These are phyloP conservation scores for Penicillium sp. DNA, from an alignment of 2,329 filamentous ascomycete species.

Conservation along the genomic window DNA sequence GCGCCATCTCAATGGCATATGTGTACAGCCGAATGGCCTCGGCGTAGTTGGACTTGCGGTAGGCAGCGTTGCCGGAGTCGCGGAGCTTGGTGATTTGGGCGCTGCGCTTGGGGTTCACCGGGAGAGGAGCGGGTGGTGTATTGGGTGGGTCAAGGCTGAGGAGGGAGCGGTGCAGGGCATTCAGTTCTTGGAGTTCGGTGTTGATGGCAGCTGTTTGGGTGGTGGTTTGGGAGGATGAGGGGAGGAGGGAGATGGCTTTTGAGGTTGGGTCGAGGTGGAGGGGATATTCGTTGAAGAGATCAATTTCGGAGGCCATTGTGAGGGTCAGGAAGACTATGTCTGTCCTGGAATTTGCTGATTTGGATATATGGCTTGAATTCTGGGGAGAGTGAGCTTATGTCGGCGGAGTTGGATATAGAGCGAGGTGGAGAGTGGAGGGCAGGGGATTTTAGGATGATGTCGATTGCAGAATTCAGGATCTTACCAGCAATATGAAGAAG, in stretches of 20 bases:
- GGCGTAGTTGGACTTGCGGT: constrained; percentile 73
- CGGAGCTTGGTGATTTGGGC: constrained; percentile 88
- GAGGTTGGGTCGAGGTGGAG: constrained; percentile 79
- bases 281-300: constrained; percentile 75
- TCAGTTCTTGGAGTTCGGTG: constrained; percentile 72
- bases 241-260: constrained; percentile 68
- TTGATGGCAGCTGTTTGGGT: constrained; percentile 57
- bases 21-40: constrained; percentile 82
- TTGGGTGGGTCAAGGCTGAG: constrained; percentile 66
- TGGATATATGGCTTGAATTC: constrained; percentile 1
- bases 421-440: background rate
- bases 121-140: constrained; percentile 82
- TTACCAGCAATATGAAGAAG: background rate
- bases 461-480: background rate
- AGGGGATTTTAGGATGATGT: background rate
- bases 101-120: constrained; percentile 88
- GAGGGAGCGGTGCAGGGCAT: constrained; percentile 74
- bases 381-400: constrained; percentile 2
- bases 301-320: constrained; percentile 38
- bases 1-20: constrained; percentile 87
- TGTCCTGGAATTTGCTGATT: background rate
- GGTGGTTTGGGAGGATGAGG: constrained; percentile 49
- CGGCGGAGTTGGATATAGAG: background rate
- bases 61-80: constrained; percentile 80
- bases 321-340: background rate